A percentile compares a stretch with the other conserved stretches of the same genome.
These are phyloP conservation scores for Fraxinus platypoda DNA, from an alignment of 305 asterid genomes.

Conservation along the genomic window DNA sequence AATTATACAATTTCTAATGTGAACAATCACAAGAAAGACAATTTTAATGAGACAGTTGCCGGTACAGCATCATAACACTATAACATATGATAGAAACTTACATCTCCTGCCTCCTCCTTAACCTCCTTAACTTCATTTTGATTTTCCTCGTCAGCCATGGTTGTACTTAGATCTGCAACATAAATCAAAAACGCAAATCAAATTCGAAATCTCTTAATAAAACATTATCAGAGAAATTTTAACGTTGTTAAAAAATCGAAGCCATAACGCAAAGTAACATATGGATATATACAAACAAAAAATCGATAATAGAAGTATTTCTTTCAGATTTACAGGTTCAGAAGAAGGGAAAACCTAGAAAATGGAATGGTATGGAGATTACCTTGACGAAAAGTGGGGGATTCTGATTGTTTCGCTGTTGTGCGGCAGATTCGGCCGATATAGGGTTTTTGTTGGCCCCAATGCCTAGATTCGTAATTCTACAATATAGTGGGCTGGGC, in stretches of 20 bases:
- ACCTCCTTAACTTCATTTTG: conserved; percentile 32
- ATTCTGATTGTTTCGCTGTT: not conserved
- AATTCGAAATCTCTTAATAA: too few species aligned
- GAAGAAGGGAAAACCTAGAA: not conserved
- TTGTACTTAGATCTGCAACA: conserved; percentile 10
- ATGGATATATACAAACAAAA: not conserved
- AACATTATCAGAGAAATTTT: too few species aligned
- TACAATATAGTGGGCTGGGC: not conserved
- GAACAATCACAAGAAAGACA: not conserved
- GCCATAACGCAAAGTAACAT: not conserved
- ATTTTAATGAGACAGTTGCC: not conserved
- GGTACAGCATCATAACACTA: not conserved
- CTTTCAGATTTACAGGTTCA: not conserved
- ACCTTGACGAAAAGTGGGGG: not conserved
- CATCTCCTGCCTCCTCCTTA: conserved; percentile 48
- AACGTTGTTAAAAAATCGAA: not conserved
- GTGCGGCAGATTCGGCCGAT: not conserved
- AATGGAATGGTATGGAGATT: not conserved
- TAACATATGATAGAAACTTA: conserved; percentile 24
- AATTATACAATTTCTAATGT: not conserved
- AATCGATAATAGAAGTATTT: not conserved
- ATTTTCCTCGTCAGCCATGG: conserved; percentile 65
- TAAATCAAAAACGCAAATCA: too few species aligned
- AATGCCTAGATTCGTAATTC: not conserved
- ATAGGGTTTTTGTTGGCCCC: not conserved